Evolutionary conservation across 1,284 basidiomycete species (phyloP).

Genomic region (Moniliophthora roreri): DNA sequence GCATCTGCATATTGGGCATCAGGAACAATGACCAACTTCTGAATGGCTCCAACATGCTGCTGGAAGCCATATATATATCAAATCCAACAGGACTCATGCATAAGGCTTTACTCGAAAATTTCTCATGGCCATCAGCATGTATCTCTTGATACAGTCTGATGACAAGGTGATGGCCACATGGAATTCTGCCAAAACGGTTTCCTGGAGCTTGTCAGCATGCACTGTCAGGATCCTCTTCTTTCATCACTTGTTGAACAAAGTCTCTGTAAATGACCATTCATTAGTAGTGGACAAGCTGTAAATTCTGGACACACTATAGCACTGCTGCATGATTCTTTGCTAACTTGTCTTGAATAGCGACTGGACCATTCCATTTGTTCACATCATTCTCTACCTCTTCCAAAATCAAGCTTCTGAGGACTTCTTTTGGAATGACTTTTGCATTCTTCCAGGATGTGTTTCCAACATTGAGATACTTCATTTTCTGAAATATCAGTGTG

Average conservation of each 20-base stretch:
- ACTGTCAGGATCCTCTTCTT: slow-evolving; percentile 9
- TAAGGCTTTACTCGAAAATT: slow-evolving; percentile 10
- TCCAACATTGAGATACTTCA: background rate
- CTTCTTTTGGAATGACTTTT: background rate
- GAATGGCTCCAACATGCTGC: slow-evolving; percentile 6
- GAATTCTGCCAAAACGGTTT: background rate
- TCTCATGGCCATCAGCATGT: slow-evolving; percentile 19
- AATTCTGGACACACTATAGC: slow-evolving; percentile 18
- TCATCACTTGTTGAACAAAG: slow-evolving; percentile 12
- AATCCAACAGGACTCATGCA: slow-evolving; percentile 16
- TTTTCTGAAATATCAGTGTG: background rate
- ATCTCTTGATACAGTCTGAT: slow-evolving; percentile 17
- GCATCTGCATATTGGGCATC: slow-evolving; percentile 10
- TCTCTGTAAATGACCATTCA: slow-evolving; percentile 11
- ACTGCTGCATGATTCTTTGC: slow-evolving; percentile 16
- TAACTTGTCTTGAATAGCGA: slow-evolving; percentile 15
- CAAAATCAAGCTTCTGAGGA: background rate
- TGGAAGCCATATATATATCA: slow-evolving; percentile 13
- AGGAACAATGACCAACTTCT: slow-evolving; percentile 9
- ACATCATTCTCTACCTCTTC: slow-evolving; percentile 17
- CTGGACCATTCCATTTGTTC: slow-evolving; percentile 15
- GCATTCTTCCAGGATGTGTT: background rate
- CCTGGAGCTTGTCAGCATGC: slow-evolving; percentile 20
- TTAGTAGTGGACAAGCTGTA: no score
- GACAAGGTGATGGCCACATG: slow-evolving; percentile 8